Evolutionary conservation across 164 flowering plant genomes (phyloP).

Genomic region (Aristolochia californica): DNA sequence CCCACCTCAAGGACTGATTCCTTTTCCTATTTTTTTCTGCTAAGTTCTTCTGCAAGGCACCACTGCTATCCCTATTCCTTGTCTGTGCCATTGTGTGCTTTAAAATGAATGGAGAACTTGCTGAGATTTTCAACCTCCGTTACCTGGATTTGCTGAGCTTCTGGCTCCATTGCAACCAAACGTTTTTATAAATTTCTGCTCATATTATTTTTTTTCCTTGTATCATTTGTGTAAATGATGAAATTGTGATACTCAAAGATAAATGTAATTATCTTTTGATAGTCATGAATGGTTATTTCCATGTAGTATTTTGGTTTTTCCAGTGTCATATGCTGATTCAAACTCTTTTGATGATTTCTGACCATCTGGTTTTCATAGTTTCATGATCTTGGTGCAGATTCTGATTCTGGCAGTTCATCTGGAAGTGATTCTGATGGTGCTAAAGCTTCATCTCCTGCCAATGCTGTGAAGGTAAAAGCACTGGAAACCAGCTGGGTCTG

Average conservation of each 20-base stretch:
- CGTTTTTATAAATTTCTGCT: too few relatives aligned
- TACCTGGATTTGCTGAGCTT: too few relatives aligned
- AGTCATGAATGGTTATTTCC: too few relatives aligned
- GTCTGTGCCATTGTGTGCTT: too few relatives aligned
- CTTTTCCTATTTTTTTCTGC: too few relatives aligned
- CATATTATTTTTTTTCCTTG: too few relatives aligned
- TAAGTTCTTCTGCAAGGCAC: too few relatives aligned
- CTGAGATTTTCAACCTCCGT: too few relatives aligned
- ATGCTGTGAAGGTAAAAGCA: constrained; percentile 26
- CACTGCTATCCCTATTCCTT: too few relatives aligned
- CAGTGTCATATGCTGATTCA: not conserved
- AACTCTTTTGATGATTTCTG: not conserved
- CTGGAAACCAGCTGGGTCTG: not conserved
- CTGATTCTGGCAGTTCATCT: constrained; percentile 61
- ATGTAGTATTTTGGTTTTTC: not conserved
- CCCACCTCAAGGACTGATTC: not conserved
- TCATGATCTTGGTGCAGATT: constrained; percentile 20
- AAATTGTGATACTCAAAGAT: not conserved
- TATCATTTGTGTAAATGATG: not conserved
- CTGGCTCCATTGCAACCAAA: too few relatives aligned
- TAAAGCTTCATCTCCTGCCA: constrained; percentile 28
- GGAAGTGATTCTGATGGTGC: constrained; percentile 46
- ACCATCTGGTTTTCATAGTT: not conserved
- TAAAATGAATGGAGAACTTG: too few relatives aligned
- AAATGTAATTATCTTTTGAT: not conserved